Evolutionary conservation across 164 flowering plant species (phyloP).

Genomic region (Cinnamomum chago): DNA sequence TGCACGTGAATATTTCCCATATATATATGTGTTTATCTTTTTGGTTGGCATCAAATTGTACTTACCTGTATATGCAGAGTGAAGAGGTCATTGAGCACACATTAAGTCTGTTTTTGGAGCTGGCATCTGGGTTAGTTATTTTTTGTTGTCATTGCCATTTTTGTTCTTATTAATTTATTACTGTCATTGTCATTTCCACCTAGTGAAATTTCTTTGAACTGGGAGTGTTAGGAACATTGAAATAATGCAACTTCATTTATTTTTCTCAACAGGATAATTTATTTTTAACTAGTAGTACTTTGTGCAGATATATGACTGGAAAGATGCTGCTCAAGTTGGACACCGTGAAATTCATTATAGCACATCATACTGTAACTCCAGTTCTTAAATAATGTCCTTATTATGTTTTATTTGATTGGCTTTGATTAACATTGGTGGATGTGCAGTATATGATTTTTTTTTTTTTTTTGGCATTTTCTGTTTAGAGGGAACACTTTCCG

Average conservation of each 20-base stretch:
- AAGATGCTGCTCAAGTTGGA: slow-evolving; percentile 93
- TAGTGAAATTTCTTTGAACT: neutral
- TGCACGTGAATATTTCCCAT: too few species aligned
- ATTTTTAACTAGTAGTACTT: slow-evolving; percentile 5
- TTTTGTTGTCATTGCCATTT: neutral
- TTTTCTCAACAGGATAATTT: neutral
- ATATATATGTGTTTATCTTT: neutral
- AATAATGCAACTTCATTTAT: too few species aligned
- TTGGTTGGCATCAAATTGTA: neutral
- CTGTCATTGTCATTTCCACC: neutral
- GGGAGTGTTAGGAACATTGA: neutral
- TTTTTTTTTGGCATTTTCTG: slow-evolving; percentile 5
- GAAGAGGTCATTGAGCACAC: slow-evolving; percentile 95
- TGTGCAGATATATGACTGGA: slow-evolving; percentile 90
- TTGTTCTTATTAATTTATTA: neutral
- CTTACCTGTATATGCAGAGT: slow-evolving; percentile 46
- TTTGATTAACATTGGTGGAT: neutral
- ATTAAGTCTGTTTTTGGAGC: slow-evolving; percentile 80
- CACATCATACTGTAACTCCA: slow-evolving; percentile 73
- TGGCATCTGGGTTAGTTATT: slow-evolving; percentile 88
- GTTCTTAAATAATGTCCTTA: slow-evolving; percentile 6
- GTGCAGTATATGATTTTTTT: neutral
- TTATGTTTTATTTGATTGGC: neutral
- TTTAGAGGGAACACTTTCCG: slow-evolving; percentile 92
- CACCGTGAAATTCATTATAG: slow-evolving; percentile 74